Evolutionary conservation across 2,329 filamentous ascomycete genomes (phyloP), one percentile per base, ranked within the genome.

Genomic region (Dactylonectria macrodidyma): DNA sequence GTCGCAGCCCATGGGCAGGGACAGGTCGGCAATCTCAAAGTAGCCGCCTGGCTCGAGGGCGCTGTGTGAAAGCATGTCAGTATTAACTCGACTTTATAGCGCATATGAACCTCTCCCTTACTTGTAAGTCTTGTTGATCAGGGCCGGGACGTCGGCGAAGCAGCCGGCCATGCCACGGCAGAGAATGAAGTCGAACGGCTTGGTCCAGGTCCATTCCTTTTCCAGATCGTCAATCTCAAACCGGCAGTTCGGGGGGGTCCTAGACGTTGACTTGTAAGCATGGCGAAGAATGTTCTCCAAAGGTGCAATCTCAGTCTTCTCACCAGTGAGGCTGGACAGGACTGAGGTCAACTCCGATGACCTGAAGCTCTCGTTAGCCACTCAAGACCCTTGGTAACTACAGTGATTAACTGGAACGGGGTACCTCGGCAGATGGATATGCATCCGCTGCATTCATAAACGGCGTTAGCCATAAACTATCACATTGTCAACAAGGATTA

Each of bases 151-250:
- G 36, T 75, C 65, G 2, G 61, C 64, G 14, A 75, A 73, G n/a
- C 64, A 63, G 11, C 67, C 72, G 2, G 65, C 51, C 72, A 75
- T 75, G 33, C 70, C 68, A 11, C 73, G 65, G 22, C 64, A 66
- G 10, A 72, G 67, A 34, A 76, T 75, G 52, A 73, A 75, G 68
- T 76, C 75, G 47, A 75, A 76, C 5, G 70, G 69, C 33, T 70
- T 12, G 2, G 56, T 46, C 66, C 70, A 76, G 2, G 69, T 75
- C 75, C 75, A 76, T 33, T 74, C 71, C 55, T 72, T 71, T 54
- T 76, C 75, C 4, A 76, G 47, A 26, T 76, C 75, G 38, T 70
- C 74, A 47, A 75, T 67, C 57, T 75, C 73, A 36, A 76, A 76
- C 0, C 36, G 60, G 41, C 71, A 73, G 47, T 76, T 76, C 3